Conservation (phyloP, 2,329 filamentous ascomycete species). For the Fusarium mangiferae region DNA sequence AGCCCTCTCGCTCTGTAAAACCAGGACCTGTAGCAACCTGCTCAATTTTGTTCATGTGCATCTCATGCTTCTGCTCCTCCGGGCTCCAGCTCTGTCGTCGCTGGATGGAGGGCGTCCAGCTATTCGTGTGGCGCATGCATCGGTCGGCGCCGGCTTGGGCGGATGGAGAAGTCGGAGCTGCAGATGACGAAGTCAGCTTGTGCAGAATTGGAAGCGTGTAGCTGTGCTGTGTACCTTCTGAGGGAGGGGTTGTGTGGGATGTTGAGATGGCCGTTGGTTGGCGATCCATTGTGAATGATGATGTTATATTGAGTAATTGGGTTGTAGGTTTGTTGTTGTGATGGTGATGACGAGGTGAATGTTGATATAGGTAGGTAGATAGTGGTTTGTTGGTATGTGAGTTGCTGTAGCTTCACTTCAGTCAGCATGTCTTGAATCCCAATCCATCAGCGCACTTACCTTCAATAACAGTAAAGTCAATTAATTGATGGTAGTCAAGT, state of each 20-base stretch:
- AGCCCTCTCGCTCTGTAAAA: conserved; percentile 53
- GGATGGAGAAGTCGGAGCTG: conserved; percentile 28
- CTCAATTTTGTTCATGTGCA: conserved; percentile 59
- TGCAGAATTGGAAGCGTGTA: neutral
- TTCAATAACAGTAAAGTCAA: neutral
- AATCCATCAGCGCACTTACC: neutral
- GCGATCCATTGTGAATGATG: conserved; percentile 19
- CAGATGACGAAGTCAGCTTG: conserved; percentile 12
- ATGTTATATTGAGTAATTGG: neutral
- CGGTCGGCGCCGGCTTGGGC: conserved; percentile 46
- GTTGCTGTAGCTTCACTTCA: conserved; percentile 7
- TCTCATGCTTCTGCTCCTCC: conserved; percentile 63
- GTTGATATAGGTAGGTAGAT: neutral
- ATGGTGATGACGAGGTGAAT: neutral
- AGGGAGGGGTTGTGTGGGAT: conserved; percentile 15
- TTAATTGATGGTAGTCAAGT: neutral
- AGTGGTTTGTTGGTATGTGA: conserved; percentile 12
- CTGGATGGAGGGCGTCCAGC: conserved; percentile 58
- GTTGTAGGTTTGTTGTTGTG: neutral
- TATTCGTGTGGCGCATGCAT: conserved; percentile 48
- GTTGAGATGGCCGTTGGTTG: conserved; percentile 32
- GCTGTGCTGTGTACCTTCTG: conserved; percentile 13
- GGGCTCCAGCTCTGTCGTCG: conserved; percentile 63
- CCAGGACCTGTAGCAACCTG: conserved; percentile 52
- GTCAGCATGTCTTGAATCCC: conserved; percentile 7